Evolutionary conservation across 2,329 filamentous ascomycete species (phyloP), one percentile per base, ranked within the genome.

Genomic region (Talaromyces funiculosus): DNA sequence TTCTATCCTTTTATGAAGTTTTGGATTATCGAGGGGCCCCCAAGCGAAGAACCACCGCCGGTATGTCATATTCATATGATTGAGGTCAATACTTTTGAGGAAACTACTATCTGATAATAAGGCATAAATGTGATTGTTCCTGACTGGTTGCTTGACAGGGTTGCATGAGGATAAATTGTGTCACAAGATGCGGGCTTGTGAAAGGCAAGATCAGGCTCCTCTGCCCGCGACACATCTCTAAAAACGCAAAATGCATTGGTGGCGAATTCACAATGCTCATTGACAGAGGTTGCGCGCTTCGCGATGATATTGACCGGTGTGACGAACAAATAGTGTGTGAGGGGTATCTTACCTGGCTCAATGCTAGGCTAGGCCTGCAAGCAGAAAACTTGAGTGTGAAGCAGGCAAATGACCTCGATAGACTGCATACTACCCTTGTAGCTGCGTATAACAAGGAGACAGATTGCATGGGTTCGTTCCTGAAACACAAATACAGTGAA

Each of bases 111-210:
- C 3, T 5, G n/a, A 20, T 12, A 37, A 37, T n/a, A 35, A 26
- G 26, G 16, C 22, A n/a, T n/a, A 9, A 2, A 42, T 18, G n/a
- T 12, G 14, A 29, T 6, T 10, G 6, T 10, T 57, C 8, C 54
- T 57, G 26, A 57, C 42, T 29, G 2, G 14, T 7, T 45, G 5
- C 4, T 10, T 16, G 6, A 37, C 22, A 57, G 55, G 42, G 55
- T 20, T 57, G 55, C 10, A 57, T 57, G 42, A 57, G 49, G 16
- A 57, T 57, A 12, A 57, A 57, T 10, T 57, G 55, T 12, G 54
- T 61, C 29, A 61, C 59, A 18, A 57, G 49, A 51, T 61, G 59
- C 22, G 59, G 59, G 5, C 26, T 61, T n/a, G 53, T 61, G 6
- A 57, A 61, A 18, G 51, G 24, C 29, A 56, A 54, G 20, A 53